A percentile compares a stretch with the other conserved stretches of the same genome.
Evolutionary conservation across 169 alveolate species (phyloP).

Genomic region (Babesia ovata): DNA sequence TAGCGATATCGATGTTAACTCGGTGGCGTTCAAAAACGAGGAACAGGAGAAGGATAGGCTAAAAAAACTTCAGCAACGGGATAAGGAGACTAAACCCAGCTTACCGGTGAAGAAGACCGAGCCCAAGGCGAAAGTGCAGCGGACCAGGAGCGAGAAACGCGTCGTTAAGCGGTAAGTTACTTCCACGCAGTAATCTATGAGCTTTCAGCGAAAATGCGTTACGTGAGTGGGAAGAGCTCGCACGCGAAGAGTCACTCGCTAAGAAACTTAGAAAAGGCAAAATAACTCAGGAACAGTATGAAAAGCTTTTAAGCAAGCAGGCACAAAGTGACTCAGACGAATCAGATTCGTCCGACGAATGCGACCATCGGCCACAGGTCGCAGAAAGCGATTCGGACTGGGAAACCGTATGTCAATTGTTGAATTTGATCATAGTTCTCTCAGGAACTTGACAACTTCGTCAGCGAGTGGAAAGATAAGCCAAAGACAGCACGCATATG

Average conservation of each 20-base stretch:
- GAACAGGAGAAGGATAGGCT: constrained; percentile 46
- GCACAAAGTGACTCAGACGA: not conserved
- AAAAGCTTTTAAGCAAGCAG: constrained; percentile 19
- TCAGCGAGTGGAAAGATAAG: constrained; percentile 23
- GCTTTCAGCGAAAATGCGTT: constrained; percentile 11
- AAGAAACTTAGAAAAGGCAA: constrained; percentile 87
- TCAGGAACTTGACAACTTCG: constrained; percentile 43
- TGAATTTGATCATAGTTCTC: not conserved
- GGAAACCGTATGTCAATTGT: constrained; percentile 18
- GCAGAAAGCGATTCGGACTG: constrained; percentile 30
- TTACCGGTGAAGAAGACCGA: not conserved
- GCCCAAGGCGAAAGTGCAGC: constrained; percentile 10
- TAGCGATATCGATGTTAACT: constrained; percentile 22
- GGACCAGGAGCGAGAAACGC: constrained; percentile 79
- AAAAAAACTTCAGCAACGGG: constrained; percentile 8
- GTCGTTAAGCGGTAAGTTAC: constrained; percentile 54
- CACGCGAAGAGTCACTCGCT: constrained; percentile 75
- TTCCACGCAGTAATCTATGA: not conserved
- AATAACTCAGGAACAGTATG: constrained; percentile 36
- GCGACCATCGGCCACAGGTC: not conserved
- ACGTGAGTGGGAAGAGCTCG: constrained; percentile 63
- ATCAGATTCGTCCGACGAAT: constrained; percentile 1
- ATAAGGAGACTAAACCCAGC: not conserved
- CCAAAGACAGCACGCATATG: not conserved
- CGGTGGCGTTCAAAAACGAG: constrained; percentile 52